Percentiles rank a stretch among this genome's conserved stretches.
Evolutionary conservation across 192 early-diverging fungal species (phyloP).

Genomic region (Funneliformis mosseae): DNA sequence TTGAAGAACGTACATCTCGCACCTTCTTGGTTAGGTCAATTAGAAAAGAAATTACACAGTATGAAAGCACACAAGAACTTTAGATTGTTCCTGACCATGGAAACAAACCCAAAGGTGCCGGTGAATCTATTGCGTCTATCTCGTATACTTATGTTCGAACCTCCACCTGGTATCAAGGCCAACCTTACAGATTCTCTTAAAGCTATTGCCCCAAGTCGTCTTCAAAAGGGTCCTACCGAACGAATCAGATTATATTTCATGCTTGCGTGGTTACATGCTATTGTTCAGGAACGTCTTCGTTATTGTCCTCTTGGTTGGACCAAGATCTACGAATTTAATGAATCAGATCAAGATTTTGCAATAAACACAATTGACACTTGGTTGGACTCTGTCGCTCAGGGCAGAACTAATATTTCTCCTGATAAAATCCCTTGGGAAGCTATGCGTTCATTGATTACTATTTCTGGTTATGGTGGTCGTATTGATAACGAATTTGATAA

Average conservation of each 20-base stretch:
- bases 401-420: constrained; percentile 88
- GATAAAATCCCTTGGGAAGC: constrained; percentile 97
- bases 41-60: constrained; percentile 93
- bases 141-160: constrained; percentile 94
- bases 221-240: constrained; percentile 78
- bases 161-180: constrained; percentile 93
- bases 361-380: constrained; percentile 88
- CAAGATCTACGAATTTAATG: constrained; percentile 97
- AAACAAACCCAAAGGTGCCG: constrained; percentile 96
- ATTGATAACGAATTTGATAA: constrained; percentile 95
- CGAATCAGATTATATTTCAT: constrained; percentile 89
- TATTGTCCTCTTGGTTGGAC: constrained; percentile 99
- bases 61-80: constrained; percentile 83
- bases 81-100: constrained; percentile 97
- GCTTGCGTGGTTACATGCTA: constrained; percentile 94
- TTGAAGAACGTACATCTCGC: constrained; percentile 99
- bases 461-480: constrained; percentile 96
- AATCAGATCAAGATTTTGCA: constrained; percentile 94
- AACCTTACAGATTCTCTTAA: constrained; percentile 83
- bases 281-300: constrained; percentile 93
- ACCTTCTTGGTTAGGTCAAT: constrained; percentile 86
- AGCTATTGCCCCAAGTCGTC: constrained; percentile 57
- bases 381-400: constrained; percentile 79
- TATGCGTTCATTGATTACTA: constrained; percentile 77
- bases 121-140: constrained; percentile 88